These are phyloP conservation scores for Gossypium herbaceum DNA, from an alignment of 345 rosid genomes.

Conservation along the genomic window DNA sequence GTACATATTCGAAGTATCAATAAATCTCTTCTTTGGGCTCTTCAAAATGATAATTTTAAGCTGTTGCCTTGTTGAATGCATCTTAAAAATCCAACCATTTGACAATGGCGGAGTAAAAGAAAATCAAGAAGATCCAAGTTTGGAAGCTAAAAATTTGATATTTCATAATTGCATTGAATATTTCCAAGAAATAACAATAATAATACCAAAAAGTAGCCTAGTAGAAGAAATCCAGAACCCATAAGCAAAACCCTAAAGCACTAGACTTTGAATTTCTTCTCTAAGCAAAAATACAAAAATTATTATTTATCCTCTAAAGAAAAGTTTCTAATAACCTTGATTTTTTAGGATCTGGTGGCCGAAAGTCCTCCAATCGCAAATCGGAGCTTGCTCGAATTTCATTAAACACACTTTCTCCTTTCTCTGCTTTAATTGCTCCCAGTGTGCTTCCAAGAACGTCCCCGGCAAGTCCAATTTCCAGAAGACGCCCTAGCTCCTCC, in stretches of 20 bases:
- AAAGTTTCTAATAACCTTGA: conserved; percentile 74
- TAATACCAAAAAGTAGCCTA: conserved; percentile 9
- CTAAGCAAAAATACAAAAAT: conserved; percentile 22
- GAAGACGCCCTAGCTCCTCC: conserved; percentile 61
- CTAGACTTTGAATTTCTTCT: conserved; percentile 22
- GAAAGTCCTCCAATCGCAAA: conserved; percentile 66
- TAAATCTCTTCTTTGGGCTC: not conserved
- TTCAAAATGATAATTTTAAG: not conserved
- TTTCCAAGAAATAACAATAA: not conserved
- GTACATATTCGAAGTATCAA: not conserved
- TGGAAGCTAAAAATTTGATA: not conserved
- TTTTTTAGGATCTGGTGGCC: conserved; percentile 47
- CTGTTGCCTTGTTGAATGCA: not conserved
- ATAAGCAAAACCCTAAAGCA: conserved; percentile 4
- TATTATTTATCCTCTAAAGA: conserved; percentile 40
- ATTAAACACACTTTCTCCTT: conserved; percentile 50
- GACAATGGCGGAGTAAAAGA: not conserved
- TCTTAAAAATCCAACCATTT: not conserved
- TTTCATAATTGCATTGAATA: conserved; percentile 7
- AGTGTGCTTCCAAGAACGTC: conserved; percentile 75
- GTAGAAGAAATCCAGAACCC: conserved; percentile 22
- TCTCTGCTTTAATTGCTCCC: conserved; percentile 54
- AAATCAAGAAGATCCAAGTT: not conserved
- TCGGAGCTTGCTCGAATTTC: conserved; percentile 51
- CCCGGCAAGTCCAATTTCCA: conserved; percentile 66